phyloP scores from a whole-genome alignment of 1,284 basidiomycete species.

The Tranzscheliella williamsii region DNA sequence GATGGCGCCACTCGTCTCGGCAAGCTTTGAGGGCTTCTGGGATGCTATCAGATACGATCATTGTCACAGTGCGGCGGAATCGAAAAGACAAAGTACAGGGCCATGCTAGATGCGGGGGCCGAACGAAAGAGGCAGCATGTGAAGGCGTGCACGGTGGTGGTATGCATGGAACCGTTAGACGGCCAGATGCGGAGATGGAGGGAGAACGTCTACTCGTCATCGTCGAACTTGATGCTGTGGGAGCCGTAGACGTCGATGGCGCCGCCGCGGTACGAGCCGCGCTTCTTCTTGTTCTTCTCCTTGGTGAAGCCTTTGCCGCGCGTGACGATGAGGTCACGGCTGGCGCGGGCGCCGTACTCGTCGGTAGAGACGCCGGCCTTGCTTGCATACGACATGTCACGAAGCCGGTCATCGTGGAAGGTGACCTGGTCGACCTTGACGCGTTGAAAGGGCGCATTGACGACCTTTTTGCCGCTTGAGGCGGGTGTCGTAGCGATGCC shows the following conservation, averaged over 20 bases:
- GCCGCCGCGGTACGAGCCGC: constrained; percentile 67
- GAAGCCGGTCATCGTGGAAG: constrained; percentile 68
- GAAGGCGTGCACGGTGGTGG: no score
- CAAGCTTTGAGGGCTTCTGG: no score
- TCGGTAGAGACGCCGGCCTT: constrained; percentile 71
- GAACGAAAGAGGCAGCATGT: no score
- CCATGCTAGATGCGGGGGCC: no score
- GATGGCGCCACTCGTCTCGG: constrained; percentile 57
- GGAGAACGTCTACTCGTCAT: constrained; percentile 55
- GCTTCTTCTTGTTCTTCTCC: constrained; percentile 99
- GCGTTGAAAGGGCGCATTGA: constrained; percentile 70
- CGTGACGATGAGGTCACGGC: constrained; percentile 85
- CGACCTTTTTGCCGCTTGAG: constrained; percentile 5
- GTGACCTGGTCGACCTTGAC: constrained; percentile 73
- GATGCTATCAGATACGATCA: no score
- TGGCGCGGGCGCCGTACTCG: constrained; percentile 80
- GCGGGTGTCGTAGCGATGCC: no score
- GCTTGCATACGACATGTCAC: constrained; percentile 80
- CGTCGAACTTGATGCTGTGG: constrained; percentile 59
- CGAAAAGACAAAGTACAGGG: no score
- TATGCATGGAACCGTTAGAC: no score
- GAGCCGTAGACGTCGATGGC: constrained; percentile 53
- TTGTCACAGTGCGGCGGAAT: no score
- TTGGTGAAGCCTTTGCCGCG: constrained; percentile 93
- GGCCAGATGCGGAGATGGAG: no score